phyloP scores from a whole-genome alignment of 768 basidiomycete species.

The Pisolithus albus region DNA sequence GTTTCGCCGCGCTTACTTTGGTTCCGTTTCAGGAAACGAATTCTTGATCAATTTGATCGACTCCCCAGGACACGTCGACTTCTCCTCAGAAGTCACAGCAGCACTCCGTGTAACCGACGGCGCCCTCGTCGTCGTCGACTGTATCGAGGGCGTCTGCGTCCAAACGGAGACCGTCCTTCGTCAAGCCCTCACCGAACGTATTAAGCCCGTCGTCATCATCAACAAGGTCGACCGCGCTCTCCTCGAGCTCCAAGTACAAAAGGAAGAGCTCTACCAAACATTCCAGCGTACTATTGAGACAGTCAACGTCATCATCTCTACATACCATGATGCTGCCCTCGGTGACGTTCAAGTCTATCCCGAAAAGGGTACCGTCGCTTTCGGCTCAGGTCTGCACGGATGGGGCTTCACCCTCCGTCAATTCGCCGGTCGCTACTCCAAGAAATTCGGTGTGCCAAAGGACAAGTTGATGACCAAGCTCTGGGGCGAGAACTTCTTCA shows the following conservation, averaged over 20 bases:
- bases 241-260: conserved; percentile 94
- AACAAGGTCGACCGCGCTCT: conserved; percentile 99
- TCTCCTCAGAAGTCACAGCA: conserved; percentile 99
- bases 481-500: conserved; percentile 99
- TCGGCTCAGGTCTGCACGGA: conserved; percentile 98
- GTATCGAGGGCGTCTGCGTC: conserved; percentile 98
- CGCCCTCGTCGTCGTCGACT: conserved; percentile 99
- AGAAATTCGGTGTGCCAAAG: conserved; percentile 99
- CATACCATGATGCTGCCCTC: conserved; percentile 88
- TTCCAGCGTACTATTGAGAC: conserved; percentile 97
- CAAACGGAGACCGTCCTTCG: conserved; percentile 99
- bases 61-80: conserved; percentile 99
- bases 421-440: conserved; percentile 89
- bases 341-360: conserved; percentile 99
- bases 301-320: conserved; percentile 98
- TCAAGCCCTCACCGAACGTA: conserved; percentile 94
- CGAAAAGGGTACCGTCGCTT: conserved; percentile 96
- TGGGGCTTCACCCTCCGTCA: conserved; percentile 99
- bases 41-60: conserved; percentile 99
- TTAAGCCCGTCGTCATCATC: conserved; percentile 99
- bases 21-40: conserved; percentile 56
- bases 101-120: conserved; percentile 99
- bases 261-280: conserved; percentile 96
- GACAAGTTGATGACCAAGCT: conserved; percentile 97
- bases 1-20: conserved; percentile 6